A percentile compares a stretch with the other conserved stretches of the same genome.
These are phyloP conservation scores for Flaveria robusta DNA, from an alignment of 129 eudicot genomes.

Conservation along the genomic window DNA sequence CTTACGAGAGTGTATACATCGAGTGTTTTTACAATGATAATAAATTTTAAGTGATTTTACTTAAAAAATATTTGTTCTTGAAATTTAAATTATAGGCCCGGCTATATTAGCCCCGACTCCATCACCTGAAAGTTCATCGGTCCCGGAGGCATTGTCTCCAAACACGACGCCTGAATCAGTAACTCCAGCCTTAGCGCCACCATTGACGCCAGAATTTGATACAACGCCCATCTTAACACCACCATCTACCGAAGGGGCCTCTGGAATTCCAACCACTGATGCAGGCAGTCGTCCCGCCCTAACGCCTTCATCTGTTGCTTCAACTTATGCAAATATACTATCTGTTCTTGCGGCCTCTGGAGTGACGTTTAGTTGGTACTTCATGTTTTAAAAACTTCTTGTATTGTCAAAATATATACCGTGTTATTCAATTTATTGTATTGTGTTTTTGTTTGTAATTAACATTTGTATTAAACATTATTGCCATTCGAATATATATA, in stretches of 20 bases:
- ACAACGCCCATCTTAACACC: slow-evolving; percentile 54
- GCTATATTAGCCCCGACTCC: slow-evolving; percentile 53
- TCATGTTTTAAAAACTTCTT: slow-evolving; percentile 8
- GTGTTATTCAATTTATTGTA: slow-evolving; percentile 6
- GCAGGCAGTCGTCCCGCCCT: slow-evolving; percentile 57
- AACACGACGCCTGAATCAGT: slow-evolving; percentile 9
- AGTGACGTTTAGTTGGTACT: slow-evolving; percentile 39
- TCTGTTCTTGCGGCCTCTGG: slow-evolving; percentile 44
- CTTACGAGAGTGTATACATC: neutral
- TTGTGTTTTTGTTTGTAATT: neutral
- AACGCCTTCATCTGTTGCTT: slow-evolving; percentile 58
- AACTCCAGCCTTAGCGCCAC: slow-evolving; percentile 42
- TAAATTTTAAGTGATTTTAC: neutral
- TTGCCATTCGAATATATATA: neutral
- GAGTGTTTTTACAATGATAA: neutral
- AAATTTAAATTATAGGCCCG: slow-evolving; percentile 41
- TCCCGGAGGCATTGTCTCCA: slow-evolving; percentile 20
- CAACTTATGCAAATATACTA: slow-evolving; percentile 40
- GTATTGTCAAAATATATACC: neutral
- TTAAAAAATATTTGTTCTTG: neutral
- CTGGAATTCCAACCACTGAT: slow-evolving; percentile 44
- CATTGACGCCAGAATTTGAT: slow-evolving; percentile 52
- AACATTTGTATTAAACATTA: slow-evolving; percentile 2
- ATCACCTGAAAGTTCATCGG: slow-evolving; percentile 44
- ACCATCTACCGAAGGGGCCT: slow-evolving; percentile 27